Percentiles rank a stretch among this genome's conserved stretches.
These are phyloP conservation scores for Fusarium xylarioides DNA, from an alignment of 2,329 filamentous ascomycete species.

Conservation along the genomic window DNA sequence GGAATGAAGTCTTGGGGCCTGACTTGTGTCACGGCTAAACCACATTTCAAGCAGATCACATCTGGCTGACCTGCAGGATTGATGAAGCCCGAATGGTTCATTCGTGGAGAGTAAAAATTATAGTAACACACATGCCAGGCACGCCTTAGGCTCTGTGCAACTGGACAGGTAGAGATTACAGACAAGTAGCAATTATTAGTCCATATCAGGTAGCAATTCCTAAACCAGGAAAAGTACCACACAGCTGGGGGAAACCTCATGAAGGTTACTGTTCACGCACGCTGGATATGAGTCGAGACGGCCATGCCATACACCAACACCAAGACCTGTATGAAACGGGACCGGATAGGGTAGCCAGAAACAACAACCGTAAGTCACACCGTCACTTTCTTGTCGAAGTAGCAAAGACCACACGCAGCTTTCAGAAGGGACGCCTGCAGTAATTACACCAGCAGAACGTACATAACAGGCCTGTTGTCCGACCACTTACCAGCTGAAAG, in stretches of 20 bases:
- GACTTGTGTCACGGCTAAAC: background rate
- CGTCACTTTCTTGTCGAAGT: background rate
- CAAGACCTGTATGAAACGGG: background rate
- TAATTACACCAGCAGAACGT: background rate
- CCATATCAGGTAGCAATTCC: background rate
- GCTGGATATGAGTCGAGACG: background rate
- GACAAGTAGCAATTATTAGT: background rate
- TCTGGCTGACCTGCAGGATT: background rate
- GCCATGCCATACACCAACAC: background rate
- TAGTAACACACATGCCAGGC: background rate
- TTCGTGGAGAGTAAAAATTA: background rate
- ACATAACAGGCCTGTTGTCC: background rate
- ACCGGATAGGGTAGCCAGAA: background rate
- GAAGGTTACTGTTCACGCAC: background rate
- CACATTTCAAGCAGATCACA: background rate
- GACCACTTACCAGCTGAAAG: constrained; percentile 20
- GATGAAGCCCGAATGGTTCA: background rate
- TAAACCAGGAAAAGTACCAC: background rate
- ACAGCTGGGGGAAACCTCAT: background rate
- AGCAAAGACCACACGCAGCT: background rate
- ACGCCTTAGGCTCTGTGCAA: background rate
- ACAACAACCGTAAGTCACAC: background rate
- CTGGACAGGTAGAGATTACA: background rate
- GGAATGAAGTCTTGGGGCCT: background rate
- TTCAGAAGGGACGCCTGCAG: background rate